Conservation (phyloP, 305 asterid genomes). For the Fraxinus angustifolia region DNA sequence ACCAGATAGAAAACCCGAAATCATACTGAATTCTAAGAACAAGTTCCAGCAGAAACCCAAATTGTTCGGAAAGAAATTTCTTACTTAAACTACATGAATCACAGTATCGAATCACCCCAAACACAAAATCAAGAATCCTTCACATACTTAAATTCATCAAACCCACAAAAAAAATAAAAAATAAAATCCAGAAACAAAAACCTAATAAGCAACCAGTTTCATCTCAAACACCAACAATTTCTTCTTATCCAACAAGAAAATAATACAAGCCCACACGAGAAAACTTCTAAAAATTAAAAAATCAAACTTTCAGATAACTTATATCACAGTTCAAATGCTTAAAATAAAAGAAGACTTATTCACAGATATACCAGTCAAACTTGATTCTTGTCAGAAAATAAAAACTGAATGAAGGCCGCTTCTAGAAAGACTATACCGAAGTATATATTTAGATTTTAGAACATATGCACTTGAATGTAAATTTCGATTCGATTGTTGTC, state of each 20-base stretch:
- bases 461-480: neutral
- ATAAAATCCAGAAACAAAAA: conserved; percentile 18
- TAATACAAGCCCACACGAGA: neutral
- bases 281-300: neutral
- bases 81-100: neutral
- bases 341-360: neutral
- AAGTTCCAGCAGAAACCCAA: neutral
- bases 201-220: neutral
- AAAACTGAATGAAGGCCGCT: neutral
- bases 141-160: conserved; percentile 21
- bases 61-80: neutral
- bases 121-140: conserved; percentile 6
- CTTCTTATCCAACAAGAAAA: neutral
- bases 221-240: neutral
- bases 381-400: neutral
- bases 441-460: neutral
- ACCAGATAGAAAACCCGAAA: neutral
- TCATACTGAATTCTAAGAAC: neutral
- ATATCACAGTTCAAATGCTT: conserved; percentile 5
- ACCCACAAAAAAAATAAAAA: conserved; percentile 13
- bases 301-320: neutral
- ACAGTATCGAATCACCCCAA: neutral
- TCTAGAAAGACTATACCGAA: neutral
- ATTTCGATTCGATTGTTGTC: neutral
- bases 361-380: neutral